Base-by-base conservation (phyloP, 1,139 yeast species). In the Hemisphaericaspora xylanilytica region DNA sequence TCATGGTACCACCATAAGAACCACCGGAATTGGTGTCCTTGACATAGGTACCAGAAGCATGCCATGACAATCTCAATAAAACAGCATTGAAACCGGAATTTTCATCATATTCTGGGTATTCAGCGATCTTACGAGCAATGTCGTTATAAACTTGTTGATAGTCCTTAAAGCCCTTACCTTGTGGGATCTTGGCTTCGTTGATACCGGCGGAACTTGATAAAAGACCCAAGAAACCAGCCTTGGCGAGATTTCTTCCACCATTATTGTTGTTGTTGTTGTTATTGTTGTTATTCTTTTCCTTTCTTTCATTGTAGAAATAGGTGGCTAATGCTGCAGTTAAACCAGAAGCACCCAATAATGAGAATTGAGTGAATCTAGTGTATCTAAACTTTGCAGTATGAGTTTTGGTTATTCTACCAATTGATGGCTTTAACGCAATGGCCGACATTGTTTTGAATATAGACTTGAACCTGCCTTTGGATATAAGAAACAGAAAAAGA, bases 1-100 rank as follows among this genome's bases (percentile, higher is more conserved):
- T 71, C 85, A 87, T 85, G 38, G 96, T 84, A 50, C 95, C 96
- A 43, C 85, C 86, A 58, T 63, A 84, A 4, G 94, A 81, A 28
- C 97, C 97, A 50, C 96, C 96, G 28, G 65, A 55, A 39, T 73
- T 65, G 47, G 75, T 75, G 33, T 65, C 57, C 60, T 75, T 74
- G 50, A 78, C 78, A 59, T 69, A 85, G 26, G 92, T 81, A 39
- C 92, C 94, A 27, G 84, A 72, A 6, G 78, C 51, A 61, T 85
- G 94, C 92, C 92, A 85, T 36, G 90, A 83, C 45, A 83, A 71
- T 56, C 94, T 76, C 32, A 78, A 73, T 39, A 84, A 67, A 36
- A 80, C 75, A 10, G 65, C 68, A 22, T 85, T 89, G 54, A 79
- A 79, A 10, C 90, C 88, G 37, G 77, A 75, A 38, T 84, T 85